Evolutionary conservation across 2,329 filamentous ascomycete genomes (phyloP).

Genomic region (Penicillium sp.): DNA sequence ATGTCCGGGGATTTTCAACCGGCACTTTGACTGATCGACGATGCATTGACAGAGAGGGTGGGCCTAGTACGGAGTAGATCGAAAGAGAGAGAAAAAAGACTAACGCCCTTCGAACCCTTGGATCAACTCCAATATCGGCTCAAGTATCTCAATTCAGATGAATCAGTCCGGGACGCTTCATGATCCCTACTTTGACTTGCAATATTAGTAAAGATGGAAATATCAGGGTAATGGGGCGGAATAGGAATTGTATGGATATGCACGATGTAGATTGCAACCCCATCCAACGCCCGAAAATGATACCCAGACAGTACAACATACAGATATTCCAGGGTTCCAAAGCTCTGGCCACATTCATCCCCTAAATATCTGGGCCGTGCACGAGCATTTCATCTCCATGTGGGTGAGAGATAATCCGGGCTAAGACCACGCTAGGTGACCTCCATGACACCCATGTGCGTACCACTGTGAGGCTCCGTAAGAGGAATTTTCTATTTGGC

Average conservation of each 20-base stretch:
- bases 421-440: slow-evolving; percentile 7
- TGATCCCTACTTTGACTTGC: neutral
- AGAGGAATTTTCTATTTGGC: neutral
- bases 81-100: slow-evolving; percentile 1
- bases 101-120: slow-evolving; percentile 3
- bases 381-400: slow-evolving; percentile 3
- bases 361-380: slow-evolving; percentile 1
- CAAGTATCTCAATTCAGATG: neutral
- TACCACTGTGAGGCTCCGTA: neutral
- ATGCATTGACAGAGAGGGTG: slow-evolving; percentile 15
- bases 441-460: neutral
- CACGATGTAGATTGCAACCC: neutral
- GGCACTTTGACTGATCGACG: slow-evolving; percentile 17
- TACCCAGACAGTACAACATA: too few relatives aligned
- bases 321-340: neutral
- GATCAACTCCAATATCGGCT: slow-evolving; percentile 9
- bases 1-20: neutral
- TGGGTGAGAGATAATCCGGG: slow-evolving; percentile 14
- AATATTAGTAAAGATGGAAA: slow-evolving; percentile 1
- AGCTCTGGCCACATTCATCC: neutral
- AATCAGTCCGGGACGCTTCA: neutral
- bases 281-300: neutral
- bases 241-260: neutral
- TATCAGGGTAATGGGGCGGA: neutral
- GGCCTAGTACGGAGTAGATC: neutral